Percentiles rank a stretch among this genome's conserved stretches.
Evolutionary conservation across 225 moss, liverwort and hornwort species (phyloP).

Genomic region (Pseudisothecium myosuroides): DNA sequence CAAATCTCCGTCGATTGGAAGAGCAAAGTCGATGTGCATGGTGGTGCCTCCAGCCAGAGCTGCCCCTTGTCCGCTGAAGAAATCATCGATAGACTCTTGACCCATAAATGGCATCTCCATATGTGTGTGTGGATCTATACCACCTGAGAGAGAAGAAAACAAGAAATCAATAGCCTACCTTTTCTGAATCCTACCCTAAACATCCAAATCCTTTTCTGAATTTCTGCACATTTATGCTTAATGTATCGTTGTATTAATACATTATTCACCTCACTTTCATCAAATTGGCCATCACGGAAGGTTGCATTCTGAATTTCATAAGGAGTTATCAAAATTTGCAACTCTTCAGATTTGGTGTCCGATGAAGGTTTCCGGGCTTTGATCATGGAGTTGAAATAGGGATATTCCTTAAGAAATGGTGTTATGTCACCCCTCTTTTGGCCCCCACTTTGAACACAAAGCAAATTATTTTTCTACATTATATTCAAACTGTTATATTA

Average conservation of each 20-base stretch:
- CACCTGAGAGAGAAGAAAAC: constrained; percentile 37
- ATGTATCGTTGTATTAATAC: background rate
- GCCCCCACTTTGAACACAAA: background rate
- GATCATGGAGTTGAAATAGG: background rate
- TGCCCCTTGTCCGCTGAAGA: constrained; percentile 92
- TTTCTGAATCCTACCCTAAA: background rate
- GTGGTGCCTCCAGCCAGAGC: constrained; percentile 96
- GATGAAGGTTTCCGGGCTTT: background rate
- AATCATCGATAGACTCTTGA: constrained; percentile 77
- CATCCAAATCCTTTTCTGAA: background rate
- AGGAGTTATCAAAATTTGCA: background rate
- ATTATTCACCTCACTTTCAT: too few species aligned
- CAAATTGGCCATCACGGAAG: background rate
- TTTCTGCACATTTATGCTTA: background rate
- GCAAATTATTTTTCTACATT: background rate
- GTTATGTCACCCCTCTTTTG: background rate
- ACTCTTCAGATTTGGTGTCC: background rate
- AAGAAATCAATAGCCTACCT: background rate
- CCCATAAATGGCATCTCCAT: constrained; percentile 99
- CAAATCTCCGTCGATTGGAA: constrained; percentile 63
- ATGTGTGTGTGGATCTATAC: constrained; percentile 97
- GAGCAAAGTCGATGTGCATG: constrained; percentile 96
- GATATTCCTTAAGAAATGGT: too few species aligned
- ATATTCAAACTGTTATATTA: too few species aligned
- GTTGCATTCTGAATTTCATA: background rate